phyloP scores from a whole-genome alignment of 2,329 filamentous ascomycete genomes.

The Penicillium olsonii region DNA sequence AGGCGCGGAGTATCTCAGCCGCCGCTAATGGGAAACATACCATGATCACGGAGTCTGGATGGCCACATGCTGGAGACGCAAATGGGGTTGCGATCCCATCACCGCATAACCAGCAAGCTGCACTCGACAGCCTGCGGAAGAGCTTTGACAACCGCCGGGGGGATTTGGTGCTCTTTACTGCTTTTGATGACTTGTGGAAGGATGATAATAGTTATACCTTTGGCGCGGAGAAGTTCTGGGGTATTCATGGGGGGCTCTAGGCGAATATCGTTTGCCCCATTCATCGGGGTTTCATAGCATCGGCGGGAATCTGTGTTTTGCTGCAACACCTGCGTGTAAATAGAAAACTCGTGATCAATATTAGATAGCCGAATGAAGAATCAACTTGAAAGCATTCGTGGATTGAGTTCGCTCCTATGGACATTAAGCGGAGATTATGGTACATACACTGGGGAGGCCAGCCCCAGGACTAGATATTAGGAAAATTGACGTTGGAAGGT shows the following conservation, averaged over 20 bases:
- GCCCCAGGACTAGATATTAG: neutral
- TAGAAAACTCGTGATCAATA: neutral
- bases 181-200: conserved; percentile 83
- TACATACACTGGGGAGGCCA: neutral
- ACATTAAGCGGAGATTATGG: neutral
- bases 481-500: neutral
- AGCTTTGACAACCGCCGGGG: conserved; percentile 51
- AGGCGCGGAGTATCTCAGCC: conserved; percentile 51
- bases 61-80: conserved; percentile 68
- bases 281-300: neutral
- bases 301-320: neutral
- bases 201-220: conserved; percentile 61
- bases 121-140: conserved; percentile 64
- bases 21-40: conserved; percentile 60
- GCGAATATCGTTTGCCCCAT: neutral
- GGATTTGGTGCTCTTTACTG: conserved; percentile 70
- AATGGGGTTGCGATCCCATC: conserved; percentile 72
- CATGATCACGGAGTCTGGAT: conserved; percentile 80
- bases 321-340: neutral
- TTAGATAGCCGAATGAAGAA: neutral
- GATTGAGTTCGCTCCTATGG: neutral
- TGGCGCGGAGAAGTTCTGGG: conserved; percentile 77
- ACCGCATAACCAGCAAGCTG: conserved; percentile 64
- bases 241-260: conserved; percentile 46
- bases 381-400: neutral